Evolutionary conservation across 495 filamentous ascomycete species (phyloP).

Genomic region (Penicillium antarcticum): DNA sequence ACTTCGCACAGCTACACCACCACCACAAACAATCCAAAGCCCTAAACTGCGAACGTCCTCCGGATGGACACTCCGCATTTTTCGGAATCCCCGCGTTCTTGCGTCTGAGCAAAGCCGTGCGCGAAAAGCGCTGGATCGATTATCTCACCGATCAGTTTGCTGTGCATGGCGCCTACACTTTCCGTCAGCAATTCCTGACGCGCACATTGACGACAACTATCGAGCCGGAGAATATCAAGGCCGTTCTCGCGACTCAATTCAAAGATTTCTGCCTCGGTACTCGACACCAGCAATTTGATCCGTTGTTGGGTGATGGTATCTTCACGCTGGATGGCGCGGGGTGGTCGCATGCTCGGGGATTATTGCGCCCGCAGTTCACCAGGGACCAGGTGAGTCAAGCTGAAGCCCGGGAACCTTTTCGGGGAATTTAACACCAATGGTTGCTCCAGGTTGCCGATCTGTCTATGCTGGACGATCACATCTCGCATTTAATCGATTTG

Average conservation of each 20-base stretch:
- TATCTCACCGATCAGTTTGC: constrained; percentile 27
- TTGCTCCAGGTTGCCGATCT: constrained; percentile 45
- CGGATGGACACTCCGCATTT: constrained; percentile 13
- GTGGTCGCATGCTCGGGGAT: constrained; percentile 58
- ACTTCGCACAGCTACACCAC: constrained; percentile 19
- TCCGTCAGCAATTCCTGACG: constrained; percentile 24
- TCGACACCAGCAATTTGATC: constrained; percentile 40
- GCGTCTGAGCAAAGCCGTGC: constrained; percentile 24
- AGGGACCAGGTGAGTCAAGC: constrained; percentile 38
- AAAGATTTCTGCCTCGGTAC: constrained; percentile 57
- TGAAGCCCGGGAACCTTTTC: not conserved
- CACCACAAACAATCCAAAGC: constrained; percentile 33
- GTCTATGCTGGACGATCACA: constrained; percentile 53
- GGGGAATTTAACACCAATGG: too few relatives aligned
- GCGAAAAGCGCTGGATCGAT: constrained; percentile 34
- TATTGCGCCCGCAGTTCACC: constrained; percentile 53
- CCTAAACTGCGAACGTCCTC: constrained; percentile 33
- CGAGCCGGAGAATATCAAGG: constrained; percentile 85
- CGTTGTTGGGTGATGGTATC: constrained; percentile 58
- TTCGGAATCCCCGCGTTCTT: constrained; percentile 35
- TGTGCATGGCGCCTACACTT: constrained; percentile 33
- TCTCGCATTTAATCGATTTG: constrained; percentile 48
- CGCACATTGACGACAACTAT: constrained; percentile 48
- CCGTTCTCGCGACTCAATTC: constrained; percentile 79
- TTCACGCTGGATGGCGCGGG: constrained; percentile 67